phyloP scores from a whole-genome alignment of 331 rosid genomes.

The Pyrus hybrid region DNA sequence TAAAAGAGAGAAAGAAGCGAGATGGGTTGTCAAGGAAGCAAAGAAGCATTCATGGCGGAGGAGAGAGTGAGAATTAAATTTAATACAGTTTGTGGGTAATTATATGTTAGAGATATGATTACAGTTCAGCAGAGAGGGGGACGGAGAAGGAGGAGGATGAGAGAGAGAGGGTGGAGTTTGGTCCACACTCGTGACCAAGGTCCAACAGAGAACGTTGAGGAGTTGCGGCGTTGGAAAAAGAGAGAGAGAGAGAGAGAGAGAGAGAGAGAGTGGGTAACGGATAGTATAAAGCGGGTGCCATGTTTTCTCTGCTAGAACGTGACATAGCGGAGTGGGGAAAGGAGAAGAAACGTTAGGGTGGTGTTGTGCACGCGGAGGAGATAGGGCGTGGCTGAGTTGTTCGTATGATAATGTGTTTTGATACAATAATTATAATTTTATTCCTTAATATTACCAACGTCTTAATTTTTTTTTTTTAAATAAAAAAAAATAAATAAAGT shows the following conservation, averaged over 20 bases:
- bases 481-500: too few species aligned
- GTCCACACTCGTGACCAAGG: not conserved
- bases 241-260: too few species aligned
- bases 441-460: not conserved
- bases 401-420: not conserved
- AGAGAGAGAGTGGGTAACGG: slow-evolving; percentile 9
- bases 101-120: not conserved
- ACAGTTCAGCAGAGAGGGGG: not conserved
- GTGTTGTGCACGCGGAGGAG: not conserved
- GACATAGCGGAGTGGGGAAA: not conserved
- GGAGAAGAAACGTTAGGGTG: slow-evolving; percentile 5
- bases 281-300: not conserved
- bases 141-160: not conserved
- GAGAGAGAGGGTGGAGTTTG: not conserved
- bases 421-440: not conserved
- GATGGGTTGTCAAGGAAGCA: slow-evolving; percentile 81
- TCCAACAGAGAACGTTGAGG: not conserved
- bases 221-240: not conserved
- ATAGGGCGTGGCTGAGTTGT: not conserved
- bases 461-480: not conserved
- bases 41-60: slow-evolving; percentile 57
- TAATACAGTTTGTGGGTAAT: not conserved
- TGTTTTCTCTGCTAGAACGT: not conserved
- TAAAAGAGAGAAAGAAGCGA: slow-evolving; percentile 13
- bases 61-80: not conserved